Evolutionary conservation across 345 rosid species (phyloP).

Genomic region (Noccaea caerulescens): DNA sequence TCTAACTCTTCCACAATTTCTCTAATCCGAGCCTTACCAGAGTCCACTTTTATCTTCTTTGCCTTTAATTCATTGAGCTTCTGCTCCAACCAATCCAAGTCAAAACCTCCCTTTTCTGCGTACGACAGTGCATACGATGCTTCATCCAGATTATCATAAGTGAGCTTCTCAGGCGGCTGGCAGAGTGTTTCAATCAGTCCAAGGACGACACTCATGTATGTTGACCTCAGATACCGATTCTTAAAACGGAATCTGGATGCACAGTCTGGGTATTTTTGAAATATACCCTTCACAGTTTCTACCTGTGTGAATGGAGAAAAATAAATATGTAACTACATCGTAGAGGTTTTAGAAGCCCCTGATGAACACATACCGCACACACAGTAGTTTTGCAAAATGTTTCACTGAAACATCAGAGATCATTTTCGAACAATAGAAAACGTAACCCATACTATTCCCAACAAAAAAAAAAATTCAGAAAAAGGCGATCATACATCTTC

Average conservation of each 20-base stretch:
- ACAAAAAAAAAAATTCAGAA: too few relatives aligned
- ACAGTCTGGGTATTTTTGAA: constrained; percentile 18
- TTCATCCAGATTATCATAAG: neutral
- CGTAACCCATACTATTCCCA: too few relatives aligned
- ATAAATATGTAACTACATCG: neutral
- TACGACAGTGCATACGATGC: neutral
- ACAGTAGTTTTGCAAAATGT: too few relatives aligned
- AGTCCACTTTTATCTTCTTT: neutral
- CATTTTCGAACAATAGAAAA: too few relatives aligned
- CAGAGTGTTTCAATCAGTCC: constrained; percentile 2
- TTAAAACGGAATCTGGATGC: constrained; percentile 2
- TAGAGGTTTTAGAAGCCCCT: neutral
- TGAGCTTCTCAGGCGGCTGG: neutral
- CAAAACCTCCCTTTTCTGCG: too few relatives aligned
- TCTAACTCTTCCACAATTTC: neutral
- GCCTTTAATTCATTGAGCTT: too few relatives aligned
- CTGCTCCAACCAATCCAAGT: too few relatives aligned
- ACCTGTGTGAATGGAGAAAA: neutral
- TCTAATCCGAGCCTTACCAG: neutral
- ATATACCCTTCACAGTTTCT: neutral
- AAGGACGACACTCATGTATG: neutral
- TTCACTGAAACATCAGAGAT: too few relatives aligned
- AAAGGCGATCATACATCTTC: too few relatives aligned
- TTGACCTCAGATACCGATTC: neutral
- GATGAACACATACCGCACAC: too few relatives aligned